Percentiles rank a stretch among this genome's conserved stretches.
Conservation (phyloP, 257 asterid genomes). For the Fraxinus americana region DNA sequence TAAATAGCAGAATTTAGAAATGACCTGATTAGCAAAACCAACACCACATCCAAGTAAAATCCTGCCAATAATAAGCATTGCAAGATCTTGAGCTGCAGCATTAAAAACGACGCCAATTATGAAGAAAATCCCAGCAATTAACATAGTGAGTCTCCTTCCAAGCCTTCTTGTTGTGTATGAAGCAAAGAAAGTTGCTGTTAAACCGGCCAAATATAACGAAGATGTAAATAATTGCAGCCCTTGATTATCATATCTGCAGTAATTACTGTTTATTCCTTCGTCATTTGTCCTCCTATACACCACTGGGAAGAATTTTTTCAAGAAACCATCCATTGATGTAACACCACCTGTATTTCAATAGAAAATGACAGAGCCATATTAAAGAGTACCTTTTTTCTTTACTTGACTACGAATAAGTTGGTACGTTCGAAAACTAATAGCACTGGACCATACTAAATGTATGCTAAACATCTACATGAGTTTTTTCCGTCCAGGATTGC, state of each 20-base stretch:
- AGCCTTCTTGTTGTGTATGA: conserved; percentile 80
- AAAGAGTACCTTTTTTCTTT: too few relatives aligned
- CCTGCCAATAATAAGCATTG: conserved; percentile 90
- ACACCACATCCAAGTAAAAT: conserved; percentile 84
- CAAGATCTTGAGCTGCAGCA: conserved; percentile 76
- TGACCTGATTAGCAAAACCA: conserved; percentile 90
- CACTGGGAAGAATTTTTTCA: conserved; percentile 72
- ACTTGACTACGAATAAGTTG: not conserved
- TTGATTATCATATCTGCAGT: conserved; percentile 90
- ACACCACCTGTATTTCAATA: conserved; percentile 68
- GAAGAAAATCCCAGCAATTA: conserved; percentile 80
- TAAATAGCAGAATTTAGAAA: too few relatives aligned
- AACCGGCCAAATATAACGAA: conserved; percentile 77
- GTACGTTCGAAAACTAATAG: not conserved
- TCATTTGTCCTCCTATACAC: conserved; percentile 45
- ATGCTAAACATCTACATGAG: too few relatives aligned
- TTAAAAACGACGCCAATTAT: conserved; percentile 56
- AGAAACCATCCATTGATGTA: conserved; percentile 65
- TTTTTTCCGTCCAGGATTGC: too few relatives aligned
- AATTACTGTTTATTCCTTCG: conserved; percentile 47
- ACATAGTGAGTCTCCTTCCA: conserved; percentile 71
- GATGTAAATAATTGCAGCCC: conserved; percentile 91
- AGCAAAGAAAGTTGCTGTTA: conserved; percentile 82
- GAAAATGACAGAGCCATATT: not conserved
- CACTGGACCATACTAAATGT: too few relatives aligned